A percentile compares a stretch with the other conserved stretches of the same genome.
Evolutionary conservation across 768 basidiomycete genomes (phyloP).

Genomic region (Suillus cothurnatus): DNA sequence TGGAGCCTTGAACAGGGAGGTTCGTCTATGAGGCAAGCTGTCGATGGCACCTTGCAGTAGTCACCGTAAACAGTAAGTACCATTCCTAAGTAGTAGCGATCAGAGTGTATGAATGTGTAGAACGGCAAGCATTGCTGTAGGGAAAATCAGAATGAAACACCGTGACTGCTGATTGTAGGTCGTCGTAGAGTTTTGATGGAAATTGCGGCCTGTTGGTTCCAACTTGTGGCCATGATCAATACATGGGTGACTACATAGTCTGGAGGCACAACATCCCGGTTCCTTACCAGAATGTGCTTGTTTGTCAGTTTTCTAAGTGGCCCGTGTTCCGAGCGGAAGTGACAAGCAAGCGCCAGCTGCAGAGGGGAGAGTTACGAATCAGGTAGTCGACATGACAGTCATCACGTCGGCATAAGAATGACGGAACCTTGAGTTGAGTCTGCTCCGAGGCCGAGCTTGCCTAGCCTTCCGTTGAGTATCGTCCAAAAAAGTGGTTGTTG

Average conservation of each 20-base stretch:
- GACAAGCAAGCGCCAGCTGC: background rate
- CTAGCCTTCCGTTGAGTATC: background rate
- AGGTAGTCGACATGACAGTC: background rate
- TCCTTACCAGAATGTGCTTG: background rate
- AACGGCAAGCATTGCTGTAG: background rate
- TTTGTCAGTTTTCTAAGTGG: background rate
- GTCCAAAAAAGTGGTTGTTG: background rate
- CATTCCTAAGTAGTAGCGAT: background rate
- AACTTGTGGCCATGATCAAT: background rate
- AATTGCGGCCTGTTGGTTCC: background rate
- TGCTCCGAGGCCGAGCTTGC: background rate
- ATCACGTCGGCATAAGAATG: background rate
- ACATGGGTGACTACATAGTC: background rate
- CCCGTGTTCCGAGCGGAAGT: background rate
- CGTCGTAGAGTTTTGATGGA: background rate
- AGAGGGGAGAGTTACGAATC: background rate
- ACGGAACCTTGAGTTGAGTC: conserved; percentile 1
- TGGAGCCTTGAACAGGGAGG: background rate
- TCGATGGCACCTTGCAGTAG: background rate
- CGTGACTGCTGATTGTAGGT: background rate
- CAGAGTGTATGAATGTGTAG: background rate
- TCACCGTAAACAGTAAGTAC: background rate
- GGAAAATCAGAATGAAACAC: background rate
- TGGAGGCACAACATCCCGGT: background rate
- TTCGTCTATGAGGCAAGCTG: background rate